Evolutionary conservation across 495 filamentous ascomycete species (phyloP), one percentile per base, ranked within the genome.

Genomic region (Penicillium daleae): DNA sequence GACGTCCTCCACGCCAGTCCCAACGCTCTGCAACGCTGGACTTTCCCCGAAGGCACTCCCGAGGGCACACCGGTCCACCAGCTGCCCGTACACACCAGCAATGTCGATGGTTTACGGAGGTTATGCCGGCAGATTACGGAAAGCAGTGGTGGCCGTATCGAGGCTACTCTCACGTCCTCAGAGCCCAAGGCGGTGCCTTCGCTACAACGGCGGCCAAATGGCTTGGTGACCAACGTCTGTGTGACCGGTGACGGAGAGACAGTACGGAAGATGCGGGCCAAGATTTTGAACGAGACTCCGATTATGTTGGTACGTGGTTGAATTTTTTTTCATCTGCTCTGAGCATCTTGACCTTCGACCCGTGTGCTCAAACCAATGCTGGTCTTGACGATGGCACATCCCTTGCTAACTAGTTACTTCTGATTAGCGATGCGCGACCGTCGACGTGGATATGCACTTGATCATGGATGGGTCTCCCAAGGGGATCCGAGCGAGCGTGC

Each of bases 1-100:
- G 93, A 97, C 74, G 90, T 98, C 65, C 80, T 98, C 54, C 90
- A 97, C 77, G 92, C 93, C 63, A 96, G 87, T 61, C 83, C 86
- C 59, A 88, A 88, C 57, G 93, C 93, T 42, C 84, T 94, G 12
- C 86, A 90, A 60, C 88, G 90, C 66, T 99, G 95, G 95, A 92
- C 91, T 24, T 93, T 96, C 74, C 89, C 96, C 60, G 91, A 90
- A 72, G 92, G 89, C 62, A 89, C 87, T 51, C 87, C 90, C 55
- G 91, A 95, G 67, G 90, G 92, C 65, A 86, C 89, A 22, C 89
- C 91, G 4, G 87, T 91, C 32, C 86, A 95, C 78, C 89, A 93
- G 67, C 81, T 99, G 29, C 95, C 95, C 8, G 90, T 97, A 7
- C 94, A 98, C 71, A 85, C 86, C 50, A 85, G 87, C 74, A 96